Base-by-base conservation (phyloP, 305 asterid genomes). In the Plantago lanceolata region DNA sequence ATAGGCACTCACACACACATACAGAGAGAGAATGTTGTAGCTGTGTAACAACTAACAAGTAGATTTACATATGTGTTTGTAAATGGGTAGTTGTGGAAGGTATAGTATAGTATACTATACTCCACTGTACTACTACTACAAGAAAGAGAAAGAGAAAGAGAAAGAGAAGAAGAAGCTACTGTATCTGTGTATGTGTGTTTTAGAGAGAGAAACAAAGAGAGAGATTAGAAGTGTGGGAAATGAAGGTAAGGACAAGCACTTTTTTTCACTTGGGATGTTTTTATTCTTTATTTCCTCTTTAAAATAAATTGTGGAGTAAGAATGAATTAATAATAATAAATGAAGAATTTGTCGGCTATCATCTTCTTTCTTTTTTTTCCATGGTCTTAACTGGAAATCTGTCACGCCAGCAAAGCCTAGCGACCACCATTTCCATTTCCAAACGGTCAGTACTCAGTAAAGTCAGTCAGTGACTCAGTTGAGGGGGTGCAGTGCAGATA, bases 361-460 rank as follows among this genome's bases (percentile, higher is more conserved):
- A 21, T 45, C 60, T 59, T 16, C 18, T 43, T 31, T 45, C 60
- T 59, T 16, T 20, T 43, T 64, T 49, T n/a, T 20, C 50, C 19
- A 71, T 67, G 62, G 29, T 75, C 6, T 61, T 29, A n/a, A 50
- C 59, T 44, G 65, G 64, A 64, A 65, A 16, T 53, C 49, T 53
- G 68, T 74, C 71, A 54, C 74, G 65, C 74, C 72, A 51, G 70
- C 76, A 11, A 51, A 5, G 13, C 57, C 69, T 24, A 24, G 28
- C 1, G 77, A 70, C 48, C 72, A 63, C 69, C 73, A 55, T n/a
- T n/a, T n/a, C 76, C 18, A 26, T 14, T 44, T 44, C 68, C 72
- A 64, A 77, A 71, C 82, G 83, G 84, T 72, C 70, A 58, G 55
- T 50, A 63, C 1, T 72, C 70, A 58, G 55, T 50, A 63, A 6